These are phyloP conservation scores for Spirogloea muscicola DNA, from an alignment of 139 green algal genomes.

Conservation along the genomic window DNA sequence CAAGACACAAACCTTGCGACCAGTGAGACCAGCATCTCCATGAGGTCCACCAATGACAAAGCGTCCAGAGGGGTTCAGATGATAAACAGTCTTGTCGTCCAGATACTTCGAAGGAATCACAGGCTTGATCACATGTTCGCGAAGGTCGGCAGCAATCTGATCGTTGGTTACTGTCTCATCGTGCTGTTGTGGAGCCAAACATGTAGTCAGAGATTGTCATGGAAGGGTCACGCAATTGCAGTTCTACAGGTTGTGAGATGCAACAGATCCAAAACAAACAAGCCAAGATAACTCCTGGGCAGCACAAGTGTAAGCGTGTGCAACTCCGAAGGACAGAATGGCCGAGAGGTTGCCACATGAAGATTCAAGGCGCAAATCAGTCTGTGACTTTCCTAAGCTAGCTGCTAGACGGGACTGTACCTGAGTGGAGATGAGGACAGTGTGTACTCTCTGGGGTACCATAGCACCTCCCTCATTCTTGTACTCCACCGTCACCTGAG, in stretches of 20 bases:
- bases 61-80: constrained; percentile 91
- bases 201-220: no score
- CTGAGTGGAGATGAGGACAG: constrained; percentile 91
- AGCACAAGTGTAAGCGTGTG: no score
- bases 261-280: no score
- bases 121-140: constrained; percentile 97
- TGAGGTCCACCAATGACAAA: constrained; percentile 96
- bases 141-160: constrained; percentile 79
- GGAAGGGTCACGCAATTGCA: no score
- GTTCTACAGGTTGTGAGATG: no score
- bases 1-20: no score
- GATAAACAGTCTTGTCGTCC: constrained; percentile 97
- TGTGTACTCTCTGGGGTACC: constrained; percentile 92
- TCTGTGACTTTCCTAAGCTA: background rate
- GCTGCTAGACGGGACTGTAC: constrained; percentile 89
- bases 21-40: constrained; percentile 92
- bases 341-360: no score
- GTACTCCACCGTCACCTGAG: constrained; percentile 97
- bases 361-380: no score
- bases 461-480: constrained; percentile 84
- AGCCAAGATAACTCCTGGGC: no score
- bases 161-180: constrained; percentile 83
- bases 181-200: no score
- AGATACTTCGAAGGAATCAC: constrained; percentile 91
- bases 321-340: no score